Base-by-base conservation (phyloP, 306 rosid genomes). In the Quercus mongolica region DNA sequence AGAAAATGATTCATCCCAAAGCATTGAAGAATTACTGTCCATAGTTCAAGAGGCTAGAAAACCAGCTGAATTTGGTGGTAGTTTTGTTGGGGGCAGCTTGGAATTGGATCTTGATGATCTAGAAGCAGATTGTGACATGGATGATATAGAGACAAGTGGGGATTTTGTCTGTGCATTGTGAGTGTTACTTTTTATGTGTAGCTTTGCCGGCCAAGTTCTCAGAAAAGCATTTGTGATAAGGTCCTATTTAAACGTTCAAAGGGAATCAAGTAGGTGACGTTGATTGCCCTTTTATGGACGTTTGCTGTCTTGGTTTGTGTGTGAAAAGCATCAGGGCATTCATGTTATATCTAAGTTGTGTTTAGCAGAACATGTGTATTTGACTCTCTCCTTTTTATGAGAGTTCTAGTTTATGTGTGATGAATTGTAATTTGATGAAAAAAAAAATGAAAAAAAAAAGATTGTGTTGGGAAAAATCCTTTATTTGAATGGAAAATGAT, bases 71-170 rank as follows among this genome's bases (percentile, higher is more conserved):
- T 17, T 83, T 75, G 91, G 90, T 56, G 97, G 85, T 15, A 92
- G 80, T 15, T 83, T 88, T 81, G 86, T 90, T 38, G 94, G 90
- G 11, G 94, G 97, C 12, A 93, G 97, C 77, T 86, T 91, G 97
- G 98, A 96, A 75, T 86, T 91, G 97, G 98, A 96, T 81, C 87
- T 96, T 73, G 98, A 93, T 82, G 99, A 93, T 21, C 14, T 90
- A 44, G 94, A 93, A 78, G 76, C 89, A 25, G 99, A 93, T 81
- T 83, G 84, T 75, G 98, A 93, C 90, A 87, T 89, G 3, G 98
- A 93, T 75, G 99, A 95, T 56, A 68, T 90, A 13, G 99, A 95
- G 71, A 84, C 94, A 15, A 93, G 99, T 52, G 99, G 92, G 56
- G 99, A 95, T 88, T 95, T 92, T 89, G 99, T 92, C 54, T 91